phyloP scores from a whole-genome alignment of 805 yeast genomes.

The Ogataea saltuana region DNA sequence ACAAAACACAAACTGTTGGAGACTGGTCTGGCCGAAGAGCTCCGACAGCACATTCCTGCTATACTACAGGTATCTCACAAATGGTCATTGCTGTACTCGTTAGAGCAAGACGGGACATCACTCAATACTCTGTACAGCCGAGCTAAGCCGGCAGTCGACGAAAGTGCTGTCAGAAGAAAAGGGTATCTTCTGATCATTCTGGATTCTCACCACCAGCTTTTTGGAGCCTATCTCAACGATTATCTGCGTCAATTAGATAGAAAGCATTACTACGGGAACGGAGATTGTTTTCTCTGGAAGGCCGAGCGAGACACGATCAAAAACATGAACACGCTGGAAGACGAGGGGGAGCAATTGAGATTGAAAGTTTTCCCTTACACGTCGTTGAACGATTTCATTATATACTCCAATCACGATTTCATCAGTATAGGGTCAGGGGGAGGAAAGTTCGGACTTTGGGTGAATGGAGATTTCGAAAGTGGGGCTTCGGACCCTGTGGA shows the following conservation, averaged over 20 bases:
- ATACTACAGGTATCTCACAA: slow-evolving; percentile 73
- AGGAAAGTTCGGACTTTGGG: slow-evolving; percentile 91
- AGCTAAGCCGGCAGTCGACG: slow-evolving; percentile 45
- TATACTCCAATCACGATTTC: slow-evolving; percentile 76
- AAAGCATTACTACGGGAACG: slow-evolving; percentile 84
- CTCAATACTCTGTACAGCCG: slow-evolving; percentile 71
- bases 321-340: slow-evolving; percentile 22
- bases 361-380: slow-evolving; percentile 86
- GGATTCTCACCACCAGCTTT: slow-evolving; percentile 62
- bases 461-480: slow-evolving; percentile 67
- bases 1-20: slow-evolving; percentile 61
- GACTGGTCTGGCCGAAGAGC: slow-evolving; percentile 66
- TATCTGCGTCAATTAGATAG: slow-evolving; percentile 68
- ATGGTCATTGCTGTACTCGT: slow-evolving; percentile 80
- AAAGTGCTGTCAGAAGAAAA: slow-evolving; percentile 34
- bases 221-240: slow-evolving; percentile 83
- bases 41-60: slow-evolving; percentile 72
- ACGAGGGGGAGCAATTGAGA: slow-evolving; percentile 39
- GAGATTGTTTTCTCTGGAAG: slow-evolving; percentile 93
- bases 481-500: slow-evolving; percentile 81
- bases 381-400: slow-evolving; percentile 81
- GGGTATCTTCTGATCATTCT: slow-evolving; percentile 77
- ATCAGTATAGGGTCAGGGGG: slow-evolving; percentile 89
- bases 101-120: slow-evolving; percentile 92
- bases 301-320: slow-evolving; percentile 46